Evolutionary conservation across 2,329 filamentous ascomycete species (phyloP).

Genomic region (Colletotrichum neosansevieriae): DNA sequence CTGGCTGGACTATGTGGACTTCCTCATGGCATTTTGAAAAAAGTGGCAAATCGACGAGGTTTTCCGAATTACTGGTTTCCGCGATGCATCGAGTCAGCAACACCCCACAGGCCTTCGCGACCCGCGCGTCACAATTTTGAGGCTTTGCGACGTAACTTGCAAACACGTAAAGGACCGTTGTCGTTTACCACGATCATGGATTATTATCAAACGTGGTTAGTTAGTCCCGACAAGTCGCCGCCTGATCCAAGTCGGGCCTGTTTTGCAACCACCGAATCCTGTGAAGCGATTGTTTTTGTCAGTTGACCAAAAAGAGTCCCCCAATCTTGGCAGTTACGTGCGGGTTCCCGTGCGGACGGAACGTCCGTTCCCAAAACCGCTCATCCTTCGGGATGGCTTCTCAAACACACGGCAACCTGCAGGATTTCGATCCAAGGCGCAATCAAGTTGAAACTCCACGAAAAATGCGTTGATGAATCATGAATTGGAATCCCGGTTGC

Average conservation of each 20-base stretch:
- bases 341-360: background rate
- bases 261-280: background rate
- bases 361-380: background rate
- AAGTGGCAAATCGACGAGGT: background rate
- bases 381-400: constrained; percentile 12
- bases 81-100: background rate
- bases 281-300: background rate
- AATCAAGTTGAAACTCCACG: background rate
- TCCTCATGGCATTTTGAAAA: background rate
- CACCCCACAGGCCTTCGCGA: constrained; percentile 3
- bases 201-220: background rate
- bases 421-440: background rate
- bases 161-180: background rate
- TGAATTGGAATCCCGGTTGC: background rate
- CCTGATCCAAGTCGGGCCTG: background rate
- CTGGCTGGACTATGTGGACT: background rate
- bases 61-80: background rate
- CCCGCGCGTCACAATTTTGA: background rate
- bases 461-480: too few relatives aligned
- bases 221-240: background rate
- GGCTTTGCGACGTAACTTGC: background rate
- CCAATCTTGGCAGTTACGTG: background rate
- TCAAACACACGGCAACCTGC: constrained; percentile 8
- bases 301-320: constrained; percentile 1
- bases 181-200: background rate